Conservation (phyloP, 805 yeast genomes). For the Candida sanyiensis region DNA sequence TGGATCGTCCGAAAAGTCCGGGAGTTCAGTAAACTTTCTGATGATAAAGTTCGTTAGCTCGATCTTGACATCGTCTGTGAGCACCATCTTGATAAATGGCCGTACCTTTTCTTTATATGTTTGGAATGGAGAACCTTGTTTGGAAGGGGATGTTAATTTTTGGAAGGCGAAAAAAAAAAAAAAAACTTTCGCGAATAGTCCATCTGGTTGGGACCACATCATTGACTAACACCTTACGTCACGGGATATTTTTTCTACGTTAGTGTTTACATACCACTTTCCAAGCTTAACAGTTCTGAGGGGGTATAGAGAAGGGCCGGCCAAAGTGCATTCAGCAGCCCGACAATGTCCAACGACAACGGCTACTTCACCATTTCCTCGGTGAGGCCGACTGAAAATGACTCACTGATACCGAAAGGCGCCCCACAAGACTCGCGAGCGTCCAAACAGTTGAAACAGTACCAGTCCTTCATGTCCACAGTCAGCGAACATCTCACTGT, state of each 20-base stretch:
- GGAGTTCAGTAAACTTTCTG: slow-evolving; percentile 33
- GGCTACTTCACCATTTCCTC: slow-evolving; percentile 6
- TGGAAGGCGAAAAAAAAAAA: slow-evolving; percentile 5
- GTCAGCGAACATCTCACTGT: slow-evolving; percentile 17
- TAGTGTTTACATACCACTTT: neutral
- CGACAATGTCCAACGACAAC: slow-evolving; percentile 2
- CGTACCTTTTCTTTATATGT: neutral
- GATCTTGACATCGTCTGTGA: slow-evolving; percentile 30
- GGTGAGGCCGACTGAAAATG: neutral
- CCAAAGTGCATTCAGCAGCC: too few species aligned
- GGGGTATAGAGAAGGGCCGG: too few species aligned
- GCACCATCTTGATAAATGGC: slow-evolving; percentile 6
- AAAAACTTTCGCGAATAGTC: neutral
- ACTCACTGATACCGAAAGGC: slow-evolving; percentile 6
- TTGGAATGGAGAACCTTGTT: neutral
- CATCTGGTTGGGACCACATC: neutral
- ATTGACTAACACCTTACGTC: neutral
- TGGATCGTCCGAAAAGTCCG: slow-evolving; percentile 44
- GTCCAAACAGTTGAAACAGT: slow-evolving; percentile 11
- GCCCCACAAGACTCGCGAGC: neutral
- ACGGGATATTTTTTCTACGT: neutral
- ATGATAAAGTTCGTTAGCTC: slow-evolving; percentile 40
- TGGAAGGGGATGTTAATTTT: neutral
- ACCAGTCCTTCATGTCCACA: slow-evolving; percentile 20
- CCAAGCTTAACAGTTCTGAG: too few species aligned